Percentiles rank a stretch among this genome's conserved stretches.
These are phyloP conservation scores for Alternaria burnsii DNA, from an alignment of 2,329 filamentous ascomycete genomes.

Conservation along the genomic window DNA sequence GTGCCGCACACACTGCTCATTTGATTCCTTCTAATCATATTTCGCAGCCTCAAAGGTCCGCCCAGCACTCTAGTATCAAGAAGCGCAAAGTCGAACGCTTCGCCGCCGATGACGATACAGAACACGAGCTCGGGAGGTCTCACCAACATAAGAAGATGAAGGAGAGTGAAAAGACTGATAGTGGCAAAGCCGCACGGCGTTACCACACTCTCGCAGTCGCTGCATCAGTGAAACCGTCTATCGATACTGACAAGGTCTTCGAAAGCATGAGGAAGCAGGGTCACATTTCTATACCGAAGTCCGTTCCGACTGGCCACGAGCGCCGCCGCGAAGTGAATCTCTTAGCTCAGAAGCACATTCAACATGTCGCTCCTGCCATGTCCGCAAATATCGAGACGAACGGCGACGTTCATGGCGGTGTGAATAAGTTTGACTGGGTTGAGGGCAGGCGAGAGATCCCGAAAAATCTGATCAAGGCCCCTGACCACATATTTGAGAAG, in stretches of 20 bases:
- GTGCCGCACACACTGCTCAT: rapidly evolving
- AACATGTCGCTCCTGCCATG: neutral
- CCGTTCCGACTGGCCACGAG: neutral
- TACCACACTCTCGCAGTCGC: neutral
- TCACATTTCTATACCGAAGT: neutral
- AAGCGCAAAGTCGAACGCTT: neutral
- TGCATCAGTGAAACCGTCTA: neutral
- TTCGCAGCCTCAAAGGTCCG: neutral
- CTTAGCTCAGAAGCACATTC: neutral
- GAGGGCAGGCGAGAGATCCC: neutral
- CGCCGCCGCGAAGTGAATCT: neutral
- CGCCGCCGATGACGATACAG: neutral
- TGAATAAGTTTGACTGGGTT: neutral
- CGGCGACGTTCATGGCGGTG: neutral
- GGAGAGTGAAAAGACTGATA: rapidly evolving
- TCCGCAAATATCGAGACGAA: neutral
- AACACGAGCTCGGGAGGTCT: rapidly evolving
- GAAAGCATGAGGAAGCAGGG: neutral
- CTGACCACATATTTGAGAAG: neutral
- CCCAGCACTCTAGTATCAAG: rapidly evolving
- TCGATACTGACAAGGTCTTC: neutral
- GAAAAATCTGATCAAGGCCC: neutral
- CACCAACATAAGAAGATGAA: neutral
- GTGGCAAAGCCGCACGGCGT: neutral
- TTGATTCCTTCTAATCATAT: rapidly evolving